A percentile compares a stretch with the other conserved stretches of the same genome.
Conservation (phyloP, 352 stramenopile species). For the Pythium sp. region DNA sequence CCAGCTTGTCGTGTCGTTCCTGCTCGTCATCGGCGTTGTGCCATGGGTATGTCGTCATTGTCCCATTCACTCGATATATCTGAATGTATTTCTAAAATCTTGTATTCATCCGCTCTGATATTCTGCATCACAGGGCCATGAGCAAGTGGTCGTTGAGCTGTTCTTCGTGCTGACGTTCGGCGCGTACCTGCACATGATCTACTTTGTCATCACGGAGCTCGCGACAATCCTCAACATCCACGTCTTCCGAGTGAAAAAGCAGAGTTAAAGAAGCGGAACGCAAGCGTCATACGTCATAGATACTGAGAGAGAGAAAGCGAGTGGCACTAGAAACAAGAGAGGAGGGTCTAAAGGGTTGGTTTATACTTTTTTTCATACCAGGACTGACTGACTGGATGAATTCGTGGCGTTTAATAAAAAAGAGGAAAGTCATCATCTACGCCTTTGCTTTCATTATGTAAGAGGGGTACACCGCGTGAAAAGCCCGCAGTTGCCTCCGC, state of each 20-base stretch:
- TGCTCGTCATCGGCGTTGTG: conserved; percentile 71
- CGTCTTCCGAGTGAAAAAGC: conserved; percentile 85
- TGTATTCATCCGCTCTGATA: conserved; percentile 2
- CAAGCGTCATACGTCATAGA: not conserved
- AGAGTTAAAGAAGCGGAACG: conserved; percentile 24
- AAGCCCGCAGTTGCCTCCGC: conserved; percentile 10
- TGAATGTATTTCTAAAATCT: not conserved
- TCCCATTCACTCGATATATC: no score
- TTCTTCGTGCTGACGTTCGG: conserved; percentile 75
- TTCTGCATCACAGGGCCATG: conserved; percentile 39
- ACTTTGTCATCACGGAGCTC: conserved; percentile 73
- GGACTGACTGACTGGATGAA: not conserved
- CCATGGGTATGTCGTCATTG: conserved; percentile 47
- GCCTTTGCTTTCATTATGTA: conserved; percentile 9
- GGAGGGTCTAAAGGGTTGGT: not conserved
- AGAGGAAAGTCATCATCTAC: not conserved
- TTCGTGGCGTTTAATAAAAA: conserved; percentile 8
- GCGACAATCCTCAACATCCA: conserved; percentile 71
- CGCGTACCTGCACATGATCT: conserved; percentile 83
- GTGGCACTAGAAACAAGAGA: not conserved
- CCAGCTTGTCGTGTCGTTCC: conserved; percentile 53
- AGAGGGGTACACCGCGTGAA: conserved; percentile 16
- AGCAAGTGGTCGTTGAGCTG: conserved; percentile 66
- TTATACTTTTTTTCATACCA: not conserved
- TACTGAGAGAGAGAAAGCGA: not conserved